A percentile compares a stretch with the other conserved stretches of the same genome.
phyloP scores from a whole-genome alignment of 2,329 filamentous ascomycete species.

The Penicillium paneum region DNA sequence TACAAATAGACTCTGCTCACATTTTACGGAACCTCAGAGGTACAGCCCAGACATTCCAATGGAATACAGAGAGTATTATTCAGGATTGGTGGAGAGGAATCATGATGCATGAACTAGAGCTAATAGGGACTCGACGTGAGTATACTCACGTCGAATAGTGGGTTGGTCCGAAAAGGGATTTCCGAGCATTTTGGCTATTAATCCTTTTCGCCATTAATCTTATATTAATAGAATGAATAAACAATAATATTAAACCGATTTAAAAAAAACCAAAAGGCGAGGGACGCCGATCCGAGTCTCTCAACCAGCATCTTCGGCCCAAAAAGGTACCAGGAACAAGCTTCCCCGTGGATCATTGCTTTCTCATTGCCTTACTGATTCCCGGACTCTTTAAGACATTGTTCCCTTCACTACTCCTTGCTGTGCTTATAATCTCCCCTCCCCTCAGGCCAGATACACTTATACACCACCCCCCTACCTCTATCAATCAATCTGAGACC shows the following conservation, averaged over 20 bases:
- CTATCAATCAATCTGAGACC: slow-evolving; percentile 22
- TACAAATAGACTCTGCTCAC: slow-evolving; percentile 27
- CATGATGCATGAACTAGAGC: slow-evolving; percentile 2
- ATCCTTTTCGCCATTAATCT: not conserved
- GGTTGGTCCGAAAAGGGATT: not conserved
- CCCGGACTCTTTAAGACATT: slow-evolving; percentile 15
- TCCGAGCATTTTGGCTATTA: not conserved
- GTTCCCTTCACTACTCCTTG: slow-evolving; percentile 5
- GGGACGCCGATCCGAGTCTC: slow-evolving; percentile 19
- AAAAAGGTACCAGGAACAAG: slow-evolving; percentile 20
- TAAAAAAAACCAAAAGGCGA: slow-evolving; percentile 14
- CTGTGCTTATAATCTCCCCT: slow-evolving; percentile 16
- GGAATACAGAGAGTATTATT: slow-evolving; percentile 6
- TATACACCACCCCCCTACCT: slow-evolving; percentile 8
- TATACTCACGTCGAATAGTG: no score
- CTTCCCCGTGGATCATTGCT: slow-evolving; percentile 15
- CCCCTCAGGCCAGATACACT: not conserved
- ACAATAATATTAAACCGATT: not conserved
- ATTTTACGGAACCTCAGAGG: slow-evolving; percentile 23
- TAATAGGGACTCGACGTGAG: not conserved
- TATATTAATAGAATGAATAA: not conserved
- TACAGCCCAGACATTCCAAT: slow-evolving; percentile 23
- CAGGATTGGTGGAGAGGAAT: slow-evolving; percentile 6
- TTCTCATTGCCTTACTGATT: slow-evolving; percentile 4
- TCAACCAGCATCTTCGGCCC: slow-evolving; percentile 3